Base-by-base conservation (phyloP, 179 eudicot genomes). In the Corrigiola litoralis region DNA sequence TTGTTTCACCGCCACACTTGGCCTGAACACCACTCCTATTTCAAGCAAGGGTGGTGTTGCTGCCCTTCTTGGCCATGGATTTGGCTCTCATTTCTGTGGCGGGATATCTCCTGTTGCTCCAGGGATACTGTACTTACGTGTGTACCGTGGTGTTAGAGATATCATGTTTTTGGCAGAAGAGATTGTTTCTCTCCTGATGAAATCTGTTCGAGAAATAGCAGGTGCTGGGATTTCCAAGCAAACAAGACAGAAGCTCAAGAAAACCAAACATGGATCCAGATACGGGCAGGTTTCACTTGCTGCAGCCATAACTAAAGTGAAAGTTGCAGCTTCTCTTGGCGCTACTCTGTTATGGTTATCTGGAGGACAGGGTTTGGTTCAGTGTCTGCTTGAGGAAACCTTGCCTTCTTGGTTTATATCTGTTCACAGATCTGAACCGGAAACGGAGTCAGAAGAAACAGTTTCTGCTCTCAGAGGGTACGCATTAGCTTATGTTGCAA, bases 351-450 rank as follows among this genome's bases (percentile, higher is more conserved):
- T 85, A n/a, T 95, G 89, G 87, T 68, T 91, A 64, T 79, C 95
- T 0, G 99, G 99, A 44, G 99, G 99, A 6, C 80, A 73, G n/a
- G 86, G 83, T 27, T 74, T 94, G 44, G 86, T 95, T 58, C 92
- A 86, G 66, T 86, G 92, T 32, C 70, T 95, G 23, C 68, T 91
- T 42, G 82, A 88, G 58, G 99, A 95, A 76, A 91, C 92, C 1
- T 65, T 95, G 16, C 99, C 97, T 17, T 91, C 99, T 68, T 91
- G 97, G 99, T 95, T 95, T 76, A 76, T 95, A 72, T 85, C 92
- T 0, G 79, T 61, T 69, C 92, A 90, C 49, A 74, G 76, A 58
- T 72, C 84, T 42, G 83, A 76, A 32, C 76, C 47, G 20, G 87
- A 80, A 61, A 80, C 77, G 25, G 77, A 49, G 13, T 44, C 79